Percentiles rank a stretch among this genome's conserved stretches.
These are phyloP conservation scores for Trichosanthes cucumerina DNA, from an alignment of 306 rosid genomes.

Conservation along the genomic window DNA sequence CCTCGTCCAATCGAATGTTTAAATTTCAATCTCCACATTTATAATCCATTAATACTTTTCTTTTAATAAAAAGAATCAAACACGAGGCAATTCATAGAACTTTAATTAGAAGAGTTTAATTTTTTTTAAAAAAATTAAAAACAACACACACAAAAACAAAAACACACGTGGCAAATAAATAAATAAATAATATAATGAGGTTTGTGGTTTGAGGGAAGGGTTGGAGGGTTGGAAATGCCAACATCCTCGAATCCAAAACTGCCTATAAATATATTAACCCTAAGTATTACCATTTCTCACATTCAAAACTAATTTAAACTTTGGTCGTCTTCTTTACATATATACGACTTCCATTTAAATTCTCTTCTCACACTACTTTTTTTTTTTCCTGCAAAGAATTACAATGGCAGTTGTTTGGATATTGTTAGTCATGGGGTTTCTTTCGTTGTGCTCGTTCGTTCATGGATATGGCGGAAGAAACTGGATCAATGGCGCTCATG, in stretches of 20 bases:
- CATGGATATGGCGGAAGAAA: neutral
- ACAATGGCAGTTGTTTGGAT: neutral
- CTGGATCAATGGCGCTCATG: constrained; percentile 9
- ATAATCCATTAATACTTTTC: too few species aligned
- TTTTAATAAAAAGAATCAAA: too few species aligned
- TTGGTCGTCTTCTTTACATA: neutral
- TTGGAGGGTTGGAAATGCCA: neutral
- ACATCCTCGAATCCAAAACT: neutral
- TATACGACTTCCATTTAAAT: too few species aligned
- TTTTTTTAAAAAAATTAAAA: too few species aligned
- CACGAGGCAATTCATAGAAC: too few species aligned
- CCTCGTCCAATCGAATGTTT: too few species aligned
- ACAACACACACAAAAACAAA: too few species aligned
- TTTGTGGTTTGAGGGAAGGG: neutral
- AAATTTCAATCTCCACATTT: too few species aligned
- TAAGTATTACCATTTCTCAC: neutral
- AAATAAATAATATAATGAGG: neutral
- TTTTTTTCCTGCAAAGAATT: neutral
- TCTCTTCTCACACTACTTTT: neutral
- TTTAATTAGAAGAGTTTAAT: too few species aligned
- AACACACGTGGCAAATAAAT: neutral
- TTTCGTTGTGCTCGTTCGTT: neutral
- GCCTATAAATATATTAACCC: neutral
- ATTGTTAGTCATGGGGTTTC: neutral
- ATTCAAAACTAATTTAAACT: neutral